phyloP scores from a whole-genome alignment of 345 rosid genomes.

The Dimocarpus longan region DNA sequence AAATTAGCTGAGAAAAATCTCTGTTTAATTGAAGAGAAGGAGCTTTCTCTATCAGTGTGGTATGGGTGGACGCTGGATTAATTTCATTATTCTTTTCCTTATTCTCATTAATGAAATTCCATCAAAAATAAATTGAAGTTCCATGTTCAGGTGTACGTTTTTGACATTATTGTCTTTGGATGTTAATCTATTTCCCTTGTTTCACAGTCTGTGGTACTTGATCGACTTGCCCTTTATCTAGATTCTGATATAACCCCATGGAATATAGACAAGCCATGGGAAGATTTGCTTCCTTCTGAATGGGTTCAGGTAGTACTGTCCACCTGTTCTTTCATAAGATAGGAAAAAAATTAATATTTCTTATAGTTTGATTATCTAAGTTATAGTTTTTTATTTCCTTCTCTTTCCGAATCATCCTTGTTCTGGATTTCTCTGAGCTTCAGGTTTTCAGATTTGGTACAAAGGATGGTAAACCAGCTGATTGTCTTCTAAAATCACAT shows the following conservation, averaged over 20 bases:
- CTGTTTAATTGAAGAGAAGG: constrained; percentile 18
- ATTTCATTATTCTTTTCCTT: background rate
- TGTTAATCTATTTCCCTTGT: constrained; percentile 16
- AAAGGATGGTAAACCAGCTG: constrained; percentile 75
- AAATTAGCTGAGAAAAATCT: constrained; percentile 14
- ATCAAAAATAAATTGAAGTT: background rate
- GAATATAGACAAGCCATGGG: constrained; percentile 84
- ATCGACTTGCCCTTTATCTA: constrained; percentile 86
- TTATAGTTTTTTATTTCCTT: constrained; percentile 16
- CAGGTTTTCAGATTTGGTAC: constrained; percentile 91
- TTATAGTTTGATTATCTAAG: constrained; percentile 1
- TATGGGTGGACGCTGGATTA: background rate
- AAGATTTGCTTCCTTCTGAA: constrained; percentile 80
- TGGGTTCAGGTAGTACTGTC: constrained; percentile 89
- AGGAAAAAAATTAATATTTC: background rate
- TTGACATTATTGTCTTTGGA: background rate
- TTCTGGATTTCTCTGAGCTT: constrained; percentile 23
- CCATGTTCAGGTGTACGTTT: background rate
- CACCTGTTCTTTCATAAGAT: background rate
- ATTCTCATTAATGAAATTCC: background rate
- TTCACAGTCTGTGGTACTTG: constrained; percentile 86
- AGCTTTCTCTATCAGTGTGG: background rate
- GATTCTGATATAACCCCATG: constrained; percentile 91
- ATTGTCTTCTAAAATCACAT: constrained; percentile 55
- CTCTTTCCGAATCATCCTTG: constrained; percentile 9